Evolutionary conservation across 108 stramenopile genomes (phyloP), one percentile per base, ranked within the genome.

Genomic region (Skeletonema marinoi): DNA sequence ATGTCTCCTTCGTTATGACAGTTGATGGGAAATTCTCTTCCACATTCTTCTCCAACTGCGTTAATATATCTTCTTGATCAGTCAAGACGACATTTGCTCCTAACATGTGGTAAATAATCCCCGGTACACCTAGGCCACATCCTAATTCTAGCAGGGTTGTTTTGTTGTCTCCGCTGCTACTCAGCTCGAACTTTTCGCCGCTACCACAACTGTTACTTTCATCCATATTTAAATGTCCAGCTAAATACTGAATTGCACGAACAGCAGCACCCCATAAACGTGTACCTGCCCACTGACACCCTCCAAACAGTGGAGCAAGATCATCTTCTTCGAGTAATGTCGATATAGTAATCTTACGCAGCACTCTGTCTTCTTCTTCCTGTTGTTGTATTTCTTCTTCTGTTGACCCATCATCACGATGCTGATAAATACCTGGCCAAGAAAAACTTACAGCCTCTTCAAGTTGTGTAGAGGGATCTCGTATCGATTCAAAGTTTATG

Each of bases 201-300:
- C 21, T 56, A 9, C 1, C 2, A 50, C 50, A 16, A 50, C 9
- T 46, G 44, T 46, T n/a, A 3, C 16, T 46, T 46, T n/a, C 44
- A 1, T 46, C 14, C 13, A 68, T n/a, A 21, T 29, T 29, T 33
- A 75, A 66, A 38, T 77, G 44, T 6, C 60, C 64, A 31, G 85
- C 25, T 17, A 94, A 50, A 73, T 91, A 94, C 68, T 90, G 82
- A 62, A 90, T 54, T 4, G 78, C 91, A 5, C 87, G 76, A 39
- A 93, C 69, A 50, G 92, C 91, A n/a, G 92, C 92, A 32, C 80
- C 78, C 94, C 94, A 95, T 3, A 95, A 79, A 13, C 91, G 80
- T 21, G 94, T 95, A 19, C 94, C 94, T 10, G 94, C 94, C 94
- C 94, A 95, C 38, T 86, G 81, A n/a, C 89, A 86, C 12, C 94